Evolutionary conservation across 1,284 basidiomycete genomes (phyloP).

Genomic region (Trametes sp.): DNA sequence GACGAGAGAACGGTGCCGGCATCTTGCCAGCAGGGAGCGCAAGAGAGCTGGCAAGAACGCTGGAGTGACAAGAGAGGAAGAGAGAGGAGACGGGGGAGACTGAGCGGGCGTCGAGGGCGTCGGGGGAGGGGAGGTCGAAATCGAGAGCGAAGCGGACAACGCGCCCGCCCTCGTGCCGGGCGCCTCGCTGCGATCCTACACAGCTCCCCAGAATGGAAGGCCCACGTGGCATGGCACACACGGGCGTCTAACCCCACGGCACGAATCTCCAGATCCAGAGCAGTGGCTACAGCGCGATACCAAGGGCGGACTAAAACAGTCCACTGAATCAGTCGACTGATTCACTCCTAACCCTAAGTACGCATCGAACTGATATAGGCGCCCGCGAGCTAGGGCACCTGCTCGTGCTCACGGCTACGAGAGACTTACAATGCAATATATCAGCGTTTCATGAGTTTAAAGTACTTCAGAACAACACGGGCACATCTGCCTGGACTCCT

Average conservation of each 20-base stretch:
- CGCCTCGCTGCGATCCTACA: conserved; percentile 13
- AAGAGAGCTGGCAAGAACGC: neutral
- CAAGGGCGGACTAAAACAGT: too few species aligned
- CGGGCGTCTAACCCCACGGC: neutral
- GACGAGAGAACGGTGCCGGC: conserved; percentile 68
- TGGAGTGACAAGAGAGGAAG: neutral
- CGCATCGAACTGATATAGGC: too few species aligned
- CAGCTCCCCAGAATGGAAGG: conserved; percentile 17
- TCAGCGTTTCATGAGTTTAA: too few species aligned
- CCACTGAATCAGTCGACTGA: too few species aligned
- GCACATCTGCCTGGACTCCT: too few species aligned
- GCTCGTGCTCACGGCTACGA: too few species aligned
- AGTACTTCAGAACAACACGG: too few species aligned
- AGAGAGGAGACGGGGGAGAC: neutral
- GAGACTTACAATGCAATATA: too few species aligned
- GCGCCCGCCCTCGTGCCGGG: conserved; percentile 5
- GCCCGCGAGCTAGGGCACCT: too few species aligned
- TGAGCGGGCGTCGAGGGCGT: conserved; percentile 2
- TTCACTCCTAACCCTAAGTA: too few species aligned
- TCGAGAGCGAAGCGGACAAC: conserved; percentile 17
- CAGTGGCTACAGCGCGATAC: too few species aligned
- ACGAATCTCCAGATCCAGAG: too few species aligned
- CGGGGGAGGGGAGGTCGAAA: conserved; percentile 4
- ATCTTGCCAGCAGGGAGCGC: conserved; percentile 1
- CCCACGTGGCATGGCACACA: conserved; percentile 6